A percentile compares a stretch with the other conserved stretches of the same genome.
phyloP scores from a whole-genome alignment of 306 rosid species.

The Fragaria iinumae region DNA sequence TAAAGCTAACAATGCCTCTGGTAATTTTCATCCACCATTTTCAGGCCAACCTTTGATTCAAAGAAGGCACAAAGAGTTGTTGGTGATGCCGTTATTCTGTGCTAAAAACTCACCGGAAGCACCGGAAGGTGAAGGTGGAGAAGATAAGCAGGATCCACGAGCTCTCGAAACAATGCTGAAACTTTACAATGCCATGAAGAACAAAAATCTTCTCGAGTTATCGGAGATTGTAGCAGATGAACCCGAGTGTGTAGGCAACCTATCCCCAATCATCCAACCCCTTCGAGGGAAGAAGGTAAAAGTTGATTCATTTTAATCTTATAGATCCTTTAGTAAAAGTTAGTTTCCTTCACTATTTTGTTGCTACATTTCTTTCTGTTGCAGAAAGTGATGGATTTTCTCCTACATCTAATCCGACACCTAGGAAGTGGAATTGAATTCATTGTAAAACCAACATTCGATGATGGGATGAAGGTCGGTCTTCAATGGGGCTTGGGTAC shows the following conservation, averaged over 20 bases:
- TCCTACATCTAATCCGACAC: slow-evolving; percentile 32
- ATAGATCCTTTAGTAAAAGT: neutral
- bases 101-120: slow-evolving; percentile 43
- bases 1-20: slow-evolving; percentile 17
- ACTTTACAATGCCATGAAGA: slow-evolving; percentile 46
- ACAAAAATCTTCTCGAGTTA: slow-evolving; percentile 36
- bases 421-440: slow-evolving; percentile 42
- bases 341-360: neutral
- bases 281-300: slow-evolving; percentile 53
- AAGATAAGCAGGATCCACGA: slow-evolving; percentile 23
- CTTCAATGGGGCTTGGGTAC: slow-evolving; percentile 71
- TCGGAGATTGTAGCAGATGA: slow-evolving; percentile 50
- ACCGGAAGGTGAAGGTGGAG: slow-evolving; percentile 21
- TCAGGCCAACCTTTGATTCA: slow-evolving; percentile 14
- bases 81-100: slow-evolving; percentile 26
- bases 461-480: slow-evolving; percentile 60
- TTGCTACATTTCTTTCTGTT: slow-evolving; percentile 8
- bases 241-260: slow-evolving; percentile 39
- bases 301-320: neutral
- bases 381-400: slow-evolving; percentile 62
- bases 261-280: slow-evolving; percentile 39
- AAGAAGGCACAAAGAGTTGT: slow-evolving; percentile 20
- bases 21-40: slow-evolving; percentile 20
- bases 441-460: slow-evolving; percentile 46
- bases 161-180: slow-evolving; percentile 45